Conservation (phyloP, 306 rosid genomes). For the Comarum palustre region DNA sequence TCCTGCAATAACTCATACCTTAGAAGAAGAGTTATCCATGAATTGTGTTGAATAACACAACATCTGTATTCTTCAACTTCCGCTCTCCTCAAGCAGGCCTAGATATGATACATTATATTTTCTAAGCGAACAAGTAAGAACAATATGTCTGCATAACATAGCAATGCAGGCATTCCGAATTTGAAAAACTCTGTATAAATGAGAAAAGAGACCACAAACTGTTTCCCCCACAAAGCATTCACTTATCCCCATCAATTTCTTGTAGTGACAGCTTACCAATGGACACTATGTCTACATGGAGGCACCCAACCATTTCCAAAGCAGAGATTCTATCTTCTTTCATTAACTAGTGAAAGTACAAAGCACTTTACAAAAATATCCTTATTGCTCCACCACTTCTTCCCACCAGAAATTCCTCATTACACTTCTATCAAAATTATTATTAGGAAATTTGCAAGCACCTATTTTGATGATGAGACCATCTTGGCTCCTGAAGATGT, state of each 20-base stretch:
- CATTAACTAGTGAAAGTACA: background rate
- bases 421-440: background rate
- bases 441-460: background rate
- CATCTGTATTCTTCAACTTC: background rate
- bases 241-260: background rate
- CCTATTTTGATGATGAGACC: background rate
- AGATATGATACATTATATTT: background rate
- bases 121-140: background rate
- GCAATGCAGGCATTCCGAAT: background rate
- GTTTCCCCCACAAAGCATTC: background rate
- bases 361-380: background rate
- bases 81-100: background rate
- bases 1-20: background rate
- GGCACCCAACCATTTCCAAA: background rate
- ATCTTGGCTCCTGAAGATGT: slow-evolving; percentile 10
- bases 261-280: background rate
- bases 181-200: too few relatives aligned
- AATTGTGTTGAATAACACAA: background rate
- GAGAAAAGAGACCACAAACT: too few relatives aligned
- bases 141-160: background rate
- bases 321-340: background rate
- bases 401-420: background rate
- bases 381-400: background rate
- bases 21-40: background rate
- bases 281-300: background rate